Conservation (phyloP, 768 basidiomycete species). For the Mycena filopes region DNA sequence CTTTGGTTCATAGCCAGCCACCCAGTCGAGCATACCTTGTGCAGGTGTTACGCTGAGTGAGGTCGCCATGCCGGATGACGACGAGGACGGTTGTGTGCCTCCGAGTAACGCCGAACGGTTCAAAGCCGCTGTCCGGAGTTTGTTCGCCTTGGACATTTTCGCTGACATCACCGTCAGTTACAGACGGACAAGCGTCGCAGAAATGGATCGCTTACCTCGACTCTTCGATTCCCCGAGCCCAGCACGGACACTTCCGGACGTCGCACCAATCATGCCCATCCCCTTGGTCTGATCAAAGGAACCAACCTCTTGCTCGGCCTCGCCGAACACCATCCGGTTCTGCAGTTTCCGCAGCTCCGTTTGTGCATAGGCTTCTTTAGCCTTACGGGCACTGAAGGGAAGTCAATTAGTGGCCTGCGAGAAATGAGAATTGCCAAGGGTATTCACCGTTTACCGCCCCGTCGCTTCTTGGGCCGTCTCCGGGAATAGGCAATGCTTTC, state of each 20-base stretch:
- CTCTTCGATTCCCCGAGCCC: constrained; percentile 89
- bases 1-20: not conserved
- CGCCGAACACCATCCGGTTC: constrained; percentile 96
- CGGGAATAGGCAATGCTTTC: constrained; percentile 94
- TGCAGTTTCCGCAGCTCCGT: constrained; percentile 97
- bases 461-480: constrained; percentile 96
- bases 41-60: constrained; percentile 95
- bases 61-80: constrained; percentile 91
- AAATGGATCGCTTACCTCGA: constrained; percentile 68
- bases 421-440: not conserved
- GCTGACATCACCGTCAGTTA: constrained; percentile 63
- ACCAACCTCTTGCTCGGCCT: constrained; percentile 95
- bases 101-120: constrained; percentile 73
- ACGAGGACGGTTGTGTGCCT: constrained; percentile 74
- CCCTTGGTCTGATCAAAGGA: constrained; percentile 99
- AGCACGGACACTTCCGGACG: constrained; percentile 90
- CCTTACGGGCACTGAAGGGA: constrained; percentile 85
- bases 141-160: constrained; percentile 95
- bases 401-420: constrained; percentile 12
- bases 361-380: constrained; percentile 98
- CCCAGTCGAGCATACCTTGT: constrained; percentile 71
- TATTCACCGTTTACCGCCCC: constrained; percentile 91
- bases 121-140: constrained; percentile 87
- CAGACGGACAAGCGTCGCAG: not conserved
- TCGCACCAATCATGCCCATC: constrained; percentile 93